A percentile compares a stretch with the other conserved stretches of the same genome.
phyloP scores from a whole-genome alignment of 2,329 filamentous ascomycete species.

The Penicillium sp. region DNA sequence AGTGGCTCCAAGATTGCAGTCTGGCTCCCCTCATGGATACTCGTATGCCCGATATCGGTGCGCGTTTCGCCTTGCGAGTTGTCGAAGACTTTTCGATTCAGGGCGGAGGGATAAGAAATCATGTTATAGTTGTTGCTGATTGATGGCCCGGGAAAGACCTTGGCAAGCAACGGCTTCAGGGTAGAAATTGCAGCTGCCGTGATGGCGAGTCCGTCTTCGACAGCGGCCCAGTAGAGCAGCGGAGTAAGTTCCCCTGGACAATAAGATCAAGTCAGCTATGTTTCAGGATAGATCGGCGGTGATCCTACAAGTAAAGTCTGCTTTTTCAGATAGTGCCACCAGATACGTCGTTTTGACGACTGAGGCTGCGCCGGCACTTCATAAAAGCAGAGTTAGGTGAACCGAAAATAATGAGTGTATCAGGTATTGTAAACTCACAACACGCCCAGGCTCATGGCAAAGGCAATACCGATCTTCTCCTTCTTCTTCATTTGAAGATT shows the following conservation, averaged over 20 bases:
- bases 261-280: not conserved
- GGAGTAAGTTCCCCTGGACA: slow-evolving; percentile 21
- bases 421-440: slow-evolving; percentile 22
- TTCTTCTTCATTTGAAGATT: slow-evolving; percentile 40
- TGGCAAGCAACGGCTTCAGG: slow-evolving; percentile 30
- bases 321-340: slow-evolving; percentile 23
- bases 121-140: slow-evolving; percentile 18
- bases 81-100: slow-evolving; percentile 13
- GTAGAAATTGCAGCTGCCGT: slow-evolving; percentile 33
- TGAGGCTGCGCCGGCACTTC: slow-evolving; percentile 24
- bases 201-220: slow-evolving; percentile 34
- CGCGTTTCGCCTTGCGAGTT: slow-evolving; percentile 14
- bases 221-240: slow-evolving; percentile 29
- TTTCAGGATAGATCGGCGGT: not conserved
- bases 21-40: slow-evolving; percentile 11
- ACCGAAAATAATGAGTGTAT: not conserved
- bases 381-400: not conserved
- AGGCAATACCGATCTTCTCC: slow-evolving; percentile 41
- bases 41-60: slow-evolving; percentile 15
- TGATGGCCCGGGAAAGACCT: slow-evolving; percentile 14
- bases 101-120: slow-evolving; percentile 12
- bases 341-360: slow-evolving; percentile 27
- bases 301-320: slow-evolving; percentile 26
- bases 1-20: slow-evolving; percentile 13
- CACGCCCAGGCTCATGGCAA: slow-evolving; percentile 42